Percentiles rank a stretch among this genome's conserved stretches.
Evolutionary conservation across 208 protist species (phyloP).

Genomic region (Phytomonas sp.): DNA sequence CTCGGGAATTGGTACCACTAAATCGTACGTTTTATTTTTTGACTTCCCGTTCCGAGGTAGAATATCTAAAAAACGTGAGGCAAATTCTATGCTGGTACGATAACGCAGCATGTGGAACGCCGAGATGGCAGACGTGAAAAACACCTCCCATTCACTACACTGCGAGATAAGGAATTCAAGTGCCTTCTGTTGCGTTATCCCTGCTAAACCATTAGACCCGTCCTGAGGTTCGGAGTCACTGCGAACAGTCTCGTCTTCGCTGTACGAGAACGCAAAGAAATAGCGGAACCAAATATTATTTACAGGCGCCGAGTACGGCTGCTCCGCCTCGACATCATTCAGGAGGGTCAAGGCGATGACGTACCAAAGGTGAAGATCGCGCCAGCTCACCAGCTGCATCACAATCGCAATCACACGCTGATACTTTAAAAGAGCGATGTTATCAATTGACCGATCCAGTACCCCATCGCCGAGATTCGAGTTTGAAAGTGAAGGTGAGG

Average conservation of each 20-base stretch:
- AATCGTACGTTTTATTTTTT: not conserved
- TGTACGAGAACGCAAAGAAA: conserved; percentile 35
- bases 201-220: not conserved
- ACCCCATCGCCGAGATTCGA: not conserved
- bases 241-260: not conserved
- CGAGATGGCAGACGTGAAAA: conserved; percentile 46
- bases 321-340: not conserved
- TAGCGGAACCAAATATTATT: conserved; percentile 50
- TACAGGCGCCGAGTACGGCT: conserved; percentile 26
- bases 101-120: conserved; percentile 48
- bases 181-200: not conserved
- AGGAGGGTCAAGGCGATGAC: conserved; percentile 41
- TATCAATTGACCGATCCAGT: not conserved
- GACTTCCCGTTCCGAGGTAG: not conserved
- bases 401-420: conserved; percentile 7
- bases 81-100: conserved; percentile 44
- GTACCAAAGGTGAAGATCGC: conserved; percentile 51
- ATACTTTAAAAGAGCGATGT: not conserved
- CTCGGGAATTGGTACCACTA: conserved; percentile 6
- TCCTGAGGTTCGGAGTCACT: not conserved
- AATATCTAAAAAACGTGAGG: conserved; percentile 25
- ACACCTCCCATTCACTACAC: conserved; percentile 35
- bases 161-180: conserved; percentile 37
- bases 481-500: not conserved
- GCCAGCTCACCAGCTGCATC: conserved; percentile 36